Conservation (phyloP, 371 early-diverging fungal species). For the Mortierella sp. region DNA sequence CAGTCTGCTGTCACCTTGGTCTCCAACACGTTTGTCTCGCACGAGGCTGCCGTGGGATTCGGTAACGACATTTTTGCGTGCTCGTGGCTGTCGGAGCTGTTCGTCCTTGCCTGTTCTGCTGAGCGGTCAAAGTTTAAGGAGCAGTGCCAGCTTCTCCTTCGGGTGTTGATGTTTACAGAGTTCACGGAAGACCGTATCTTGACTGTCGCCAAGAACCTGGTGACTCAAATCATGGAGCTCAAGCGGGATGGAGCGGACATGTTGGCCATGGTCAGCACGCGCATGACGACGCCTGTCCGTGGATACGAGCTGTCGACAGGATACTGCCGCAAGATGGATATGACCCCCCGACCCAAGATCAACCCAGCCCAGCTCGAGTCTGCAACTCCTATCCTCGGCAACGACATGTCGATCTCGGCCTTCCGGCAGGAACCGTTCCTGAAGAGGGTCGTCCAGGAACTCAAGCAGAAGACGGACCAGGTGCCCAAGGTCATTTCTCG, state of each 20-base stretch:
- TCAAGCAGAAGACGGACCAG: constrained; percentile 50
- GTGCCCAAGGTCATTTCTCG: constrained; percentile 37
- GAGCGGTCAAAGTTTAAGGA: constrained; percentile 58
- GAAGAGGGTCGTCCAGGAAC: constrained; percentile 56
- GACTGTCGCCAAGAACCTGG: constrained; percentile 72
- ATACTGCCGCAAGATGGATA: constrained; percentile 33
- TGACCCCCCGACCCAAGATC: neutral
- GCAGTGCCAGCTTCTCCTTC: constrained; percentile 63
- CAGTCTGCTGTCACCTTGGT: constrained; percentile 64
- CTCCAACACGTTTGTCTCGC: constrained; percentile 67
- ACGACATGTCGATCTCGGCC: constrained; percentile 61
- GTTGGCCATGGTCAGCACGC: constrained; percentile 60
- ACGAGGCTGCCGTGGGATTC: constrained; percentile 73
- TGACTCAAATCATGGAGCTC: constrained; percentile 68
- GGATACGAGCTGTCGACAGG: constrained; percentile 50
- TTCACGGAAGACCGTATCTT: constrained; percentile 75
- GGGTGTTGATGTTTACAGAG: constrained; percentile 64
- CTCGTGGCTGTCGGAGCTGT: constrained; percentile 69
- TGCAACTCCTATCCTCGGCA: constrained; percentile 49
- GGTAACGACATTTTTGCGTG: constrained; percentile 68
- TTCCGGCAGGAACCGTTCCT: constrained; percentile 76
- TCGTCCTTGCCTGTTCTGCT: constrained; percentile 62
- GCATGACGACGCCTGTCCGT: constrained; percentile 59
- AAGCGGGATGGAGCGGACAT: constrained; percentile 74
- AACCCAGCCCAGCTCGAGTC: constrained; percentile 41